Evolutionary conservation across 148 eudicot genomes (phyloP), one percentile per base, ranked within the genome.

Genomic region (Silene uniflora): DNA sequence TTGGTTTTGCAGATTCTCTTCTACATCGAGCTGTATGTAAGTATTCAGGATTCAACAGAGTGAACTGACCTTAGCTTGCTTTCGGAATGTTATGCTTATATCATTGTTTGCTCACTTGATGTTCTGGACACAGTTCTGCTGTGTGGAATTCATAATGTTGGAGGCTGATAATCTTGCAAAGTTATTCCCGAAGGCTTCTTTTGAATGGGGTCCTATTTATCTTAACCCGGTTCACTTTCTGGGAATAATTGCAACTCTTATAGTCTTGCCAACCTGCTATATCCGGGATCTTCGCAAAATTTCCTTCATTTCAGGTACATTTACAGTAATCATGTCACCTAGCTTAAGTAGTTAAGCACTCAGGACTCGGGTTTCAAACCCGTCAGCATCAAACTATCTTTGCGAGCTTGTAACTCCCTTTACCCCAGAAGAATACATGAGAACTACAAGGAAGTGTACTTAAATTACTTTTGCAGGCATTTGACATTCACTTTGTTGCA

Each of bases 111-210:
- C 18, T 66, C 17, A 12, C 32, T 12, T 46, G 12, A 5, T 8
- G 56, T 58, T 5, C 61, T 67, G 46, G 22, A 47, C 79, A 85
- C 94, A 93, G 98, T 82, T 92, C 52, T 82, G 83, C 72, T 91
- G 97, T 87, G 97, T 91, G 83, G 98, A 93, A 56, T 93, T 93
- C 80, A 86, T 93, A 65, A 88, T 82, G n/a, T 72, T 93, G 76
- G 98, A 93, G 85, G 98, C 91, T 59, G 88, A 89, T 71, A 91
- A 93, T 82, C 91, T 91, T 55, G 86, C 89, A 19, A 81, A 85
- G 68, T 74, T 93, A 68, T 93, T 93, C 77, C 97, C 98, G 29
- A 83, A 85, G 73, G 76, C 87, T 67, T 83, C 89, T 52, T 71
- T 93, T 32, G 72, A 84, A 12, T 77, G 78, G 74, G 82, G 74